Conservation (phyloP, 805 yeast species). For the Kazachstania taianensis region DNA sequence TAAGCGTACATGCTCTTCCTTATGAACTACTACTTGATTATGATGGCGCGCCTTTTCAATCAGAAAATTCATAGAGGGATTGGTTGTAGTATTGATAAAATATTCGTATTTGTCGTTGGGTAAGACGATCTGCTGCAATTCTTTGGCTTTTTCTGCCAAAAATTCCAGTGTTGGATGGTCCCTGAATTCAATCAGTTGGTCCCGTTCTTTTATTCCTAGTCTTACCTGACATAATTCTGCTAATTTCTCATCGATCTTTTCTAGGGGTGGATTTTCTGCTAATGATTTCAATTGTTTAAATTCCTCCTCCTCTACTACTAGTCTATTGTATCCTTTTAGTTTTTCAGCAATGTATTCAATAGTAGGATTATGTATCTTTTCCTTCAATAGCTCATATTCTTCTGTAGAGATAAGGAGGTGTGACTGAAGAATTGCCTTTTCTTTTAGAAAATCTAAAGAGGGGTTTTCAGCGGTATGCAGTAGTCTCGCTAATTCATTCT, state of each 20-base stretch:
- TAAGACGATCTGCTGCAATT: not conserved
- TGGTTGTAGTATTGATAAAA: not conserved
- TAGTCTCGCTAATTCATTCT: conserved; percentile 7
- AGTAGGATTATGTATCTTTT: conserved; percentile 1
- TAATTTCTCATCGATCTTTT: no score
- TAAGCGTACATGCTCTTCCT: not conserved
- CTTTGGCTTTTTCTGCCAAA: not conserved
- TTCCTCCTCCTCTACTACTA: conserved; percentile 1
- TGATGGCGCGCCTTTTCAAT: not conserved
- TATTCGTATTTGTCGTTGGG: not conserved
- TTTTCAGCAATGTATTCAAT: conserved; percentile 6
- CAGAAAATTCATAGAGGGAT: not conserved
- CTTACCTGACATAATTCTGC: no score
- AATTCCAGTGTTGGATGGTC: not conserved
- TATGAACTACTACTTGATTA: not conserved
- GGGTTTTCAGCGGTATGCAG: conserved; percentile 11
- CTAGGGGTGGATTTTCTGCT: conserved; percentile 11
- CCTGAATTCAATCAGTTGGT: not conserved
- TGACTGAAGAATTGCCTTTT: not conserved
- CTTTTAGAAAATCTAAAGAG: not conserved
- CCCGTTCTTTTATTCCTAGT: not conserved
- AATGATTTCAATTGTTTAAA: conserved; percentile 1
- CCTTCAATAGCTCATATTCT: conserved; percentile 6
- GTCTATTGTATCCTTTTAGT: not conserved
- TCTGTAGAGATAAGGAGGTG: conserved; percentile 1